Evolutionary conservation across 176 grass and related monocot genomes (phyloP), one percentile per base, ranked within the genome.

Genomic region (Panicum miliaceum): DNA sequence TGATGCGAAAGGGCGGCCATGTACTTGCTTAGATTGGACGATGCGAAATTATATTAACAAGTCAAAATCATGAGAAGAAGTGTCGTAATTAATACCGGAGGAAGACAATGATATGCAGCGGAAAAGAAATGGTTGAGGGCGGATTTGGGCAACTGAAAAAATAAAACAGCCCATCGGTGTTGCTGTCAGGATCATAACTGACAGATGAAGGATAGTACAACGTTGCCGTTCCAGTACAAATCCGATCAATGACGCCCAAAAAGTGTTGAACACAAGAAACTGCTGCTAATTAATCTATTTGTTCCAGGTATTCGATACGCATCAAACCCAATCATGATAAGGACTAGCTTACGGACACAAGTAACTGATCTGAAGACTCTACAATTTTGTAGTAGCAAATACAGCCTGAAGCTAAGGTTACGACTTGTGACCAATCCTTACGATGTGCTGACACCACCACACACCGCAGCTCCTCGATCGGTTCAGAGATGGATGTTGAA

Each of bases 301-400:
- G 80, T 83, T 41, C 40, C 80, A 68, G 75, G 68, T 53, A 36
- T 26, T 70, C 12, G 27, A 71, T 76, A 68, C n/a, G 46, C 66
- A 84, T 84, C 79, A 54, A 80, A 87, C 76, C 81, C 43, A 74
- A 84, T 75, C 61, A 84, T 84, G 84, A 84, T 79, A 84, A 75
- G 81, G 81, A 64, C 68, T 84, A 87, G 81, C 84, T 80, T 87
- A 20, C 81, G 76, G 76, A 52, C 45, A 61, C 80, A 87, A 90
- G 89, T 70, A 90, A 80, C 84, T 74, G 73, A 67, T 23, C 50
- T 43, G 80, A 73, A 16, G 34, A 68, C 25, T 50, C 41, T 65
- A 25, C 48, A 81, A 29, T 82, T 77, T 61, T 62, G 22, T 68
- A 70, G 22, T 68, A 70, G 10, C 20, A 76, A 77, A 88, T 50